Evolutionary conservation across 768 basidiomycete genomes (phyloP).

Genomic region (Mycena albidolilacea): DNA sequence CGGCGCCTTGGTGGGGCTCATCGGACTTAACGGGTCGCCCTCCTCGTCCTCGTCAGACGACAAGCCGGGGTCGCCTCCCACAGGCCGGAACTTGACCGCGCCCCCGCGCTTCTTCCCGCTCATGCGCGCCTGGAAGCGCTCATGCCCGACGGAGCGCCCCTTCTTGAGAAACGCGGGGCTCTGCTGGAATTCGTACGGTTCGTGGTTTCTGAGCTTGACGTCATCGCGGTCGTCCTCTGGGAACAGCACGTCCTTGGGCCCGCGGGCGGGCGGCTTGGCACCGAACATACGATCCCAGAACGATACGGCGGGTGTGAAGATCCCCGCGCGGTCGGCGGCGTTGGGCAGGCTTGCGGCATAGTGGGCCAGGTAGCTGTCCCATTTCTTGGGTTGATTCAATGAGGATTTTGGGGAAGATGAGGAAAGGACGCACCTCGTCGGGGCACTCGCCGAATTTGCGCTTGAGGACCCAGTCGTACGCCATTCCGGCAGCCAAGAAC

Average conservation of each 20-base stretch:
- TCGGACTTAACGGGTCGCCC: slow-evolving; percentile 35
- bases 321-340: slow-evolving; percentile 68
- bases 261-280: slow-evolving; percentile 26
- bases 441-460: slow-evolving; percentile 75
- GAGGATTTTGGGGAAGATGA: not conserved
- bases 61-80: slow-evolving; percentile 35
- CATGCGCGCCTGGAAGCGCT: slow-evolving; percentile 36
- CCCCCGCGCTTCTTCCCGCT: slow-evolving; percentile 42
- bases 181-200: slow-evolving; percentile 45
- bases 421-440: slow-evolving; percentile 65
- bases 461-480: slow-evolving; percentile 69
- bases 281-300: slow-evolving; percentile 68
- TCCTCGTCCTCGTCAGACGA: slow-evolving; percentile 47
- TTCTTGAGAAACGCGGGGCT: slow-evolving; percentile 43
- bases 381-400: slow-evolving; percentile 61
- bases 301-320: slow-evolving; percentile 67
- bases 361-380: slow-evolving; percentile 76
- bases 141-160: slow-evolving; percentile 38
- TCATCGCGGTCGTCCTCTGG: slow-evolving; percentile 45
- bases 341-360: slow-evolving; percentile 71
- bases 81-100: slow-evolving; percentile 45
- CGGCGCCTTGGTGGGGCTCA: slow-evolving; percentile 19
- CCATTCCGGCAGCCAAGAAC: slow-evolving; percentile 62
- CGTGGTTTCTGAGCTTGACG: slow-evolving; percentile 33
- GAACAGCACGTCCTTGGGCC: slow-evolving; percentile 46